phyloP scores from a whole-genome alignment of 495 filamentous ascomycete genomes.

The Aspergillus heteromorphus region DNA sequence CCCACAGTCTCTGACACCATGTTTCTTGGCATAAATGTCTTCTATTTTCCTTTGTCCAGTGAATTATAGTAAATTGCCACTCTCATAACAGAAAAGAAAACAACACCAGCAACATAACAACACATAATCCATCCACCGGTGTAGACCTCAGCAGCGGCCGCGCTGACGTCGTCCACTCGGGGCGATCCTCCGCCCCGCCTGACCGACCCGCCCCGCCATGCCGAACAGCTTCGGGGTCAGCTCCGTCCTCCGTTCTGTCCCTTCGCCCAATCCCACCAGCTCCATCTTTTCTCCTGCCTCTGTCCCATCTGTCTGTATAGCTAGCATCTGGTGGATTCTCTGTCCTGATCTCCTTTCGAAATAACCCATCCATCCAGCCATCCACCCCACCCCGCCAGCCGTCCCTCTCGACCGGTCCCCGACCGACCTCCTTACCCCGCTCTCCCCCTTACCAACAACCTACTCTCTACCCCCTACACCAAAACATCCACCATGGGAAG shows the following conservation, averaged over 20 bases:
- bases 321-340: too few species aligned
- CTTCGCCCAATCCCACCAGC: background rate
- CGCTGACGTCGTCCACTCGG: conserved; percentile 5
- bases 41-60: too few species aligned
- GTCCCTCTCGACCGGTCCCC: too few species aligned
- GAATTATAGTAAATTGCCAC: too few species aligned
- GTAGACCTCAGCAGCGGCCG: conserved; percentile 15
- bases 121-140: too few species aligned
- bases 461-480: conserved; percentile 5
- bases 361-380: background rate
- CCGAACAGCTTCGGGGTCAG: background rate
- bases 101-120: background rate
- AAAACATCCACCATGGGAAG: conserved; percentile 37
- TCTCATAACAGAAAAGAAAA: too few species aligned
- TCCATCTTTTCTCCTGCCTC: background rate
- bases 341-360: background rate
- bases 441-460: conserved; percentile 15
- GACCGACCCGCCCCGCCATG: conserved; percentile 15
- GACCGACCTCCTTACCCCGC: conserved; percentile 2
- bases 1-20: too few species aligned
- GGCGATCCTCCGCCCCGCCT: conserved; percentile 32
- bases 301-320: background rate
- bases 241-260: background rate
- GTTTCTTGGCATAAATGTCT: too few species aligned
- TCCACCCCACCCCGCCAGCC: background rate